These are phyloP conservation scores for Astrothelium macrocarpum DNA, from an alignment of 495 filamentous ascomycete species.

Conservation along the genomic window DNA sequence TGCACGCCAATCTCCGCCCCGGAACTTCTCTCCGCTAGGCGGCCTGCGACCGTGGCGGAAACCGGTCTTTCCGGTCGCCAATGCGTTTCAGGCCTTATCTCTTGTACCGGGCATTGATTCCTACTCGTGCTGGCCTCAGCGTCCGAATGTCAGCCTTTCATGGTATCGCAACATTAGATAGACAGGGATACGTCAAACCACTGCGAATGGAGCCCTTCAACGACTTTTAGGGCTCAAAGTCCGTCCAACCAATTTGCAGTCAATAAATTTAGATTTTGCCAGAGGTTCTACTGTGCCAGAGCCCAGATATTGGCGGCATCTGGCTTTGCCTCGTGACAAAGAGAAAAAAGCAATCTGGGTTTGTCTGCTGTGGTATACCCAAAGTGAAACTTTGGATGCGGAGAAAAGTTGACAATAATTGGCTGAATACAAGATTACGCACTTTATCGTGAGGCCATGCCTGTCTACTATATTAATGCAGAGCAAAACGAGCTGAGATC, in stretches of 20 bases:
- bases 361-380: background rate
- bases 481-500: background rate
- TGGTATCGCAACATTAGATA: background rate
- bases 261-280: background rate
- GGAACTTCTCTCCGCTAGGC: background rate
- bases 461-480: background rate
- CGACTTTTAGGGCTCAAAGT: background rate
- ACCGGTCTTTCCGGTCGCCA: background rate
- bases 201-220: background rate
- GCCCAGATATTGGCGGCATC: too few species aligned
- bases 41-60: background rate
- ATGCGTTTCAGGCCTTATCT: constrained; percentile 3
- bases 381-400: background rate
- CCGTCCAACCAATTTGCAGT: background rate
- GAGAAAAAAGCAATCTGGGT: background rate
- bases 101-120: background rate
- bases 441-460: background rate
- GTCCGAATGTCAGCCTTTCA: background rate
- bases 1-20: constrained; percentile 1
- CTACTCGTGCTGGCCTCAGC: background rate
- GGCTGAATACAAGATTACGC: background rate
- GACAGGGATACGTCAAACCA: background rate
- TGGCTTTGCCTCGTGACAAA: background rate
- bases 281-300: too few species aligned
- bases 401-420: background rate